Base-by-base conservation (phyloP, 2,329 filamentous ascomycete species). In the Neofusicoccum kwambonambiense region DNA sequence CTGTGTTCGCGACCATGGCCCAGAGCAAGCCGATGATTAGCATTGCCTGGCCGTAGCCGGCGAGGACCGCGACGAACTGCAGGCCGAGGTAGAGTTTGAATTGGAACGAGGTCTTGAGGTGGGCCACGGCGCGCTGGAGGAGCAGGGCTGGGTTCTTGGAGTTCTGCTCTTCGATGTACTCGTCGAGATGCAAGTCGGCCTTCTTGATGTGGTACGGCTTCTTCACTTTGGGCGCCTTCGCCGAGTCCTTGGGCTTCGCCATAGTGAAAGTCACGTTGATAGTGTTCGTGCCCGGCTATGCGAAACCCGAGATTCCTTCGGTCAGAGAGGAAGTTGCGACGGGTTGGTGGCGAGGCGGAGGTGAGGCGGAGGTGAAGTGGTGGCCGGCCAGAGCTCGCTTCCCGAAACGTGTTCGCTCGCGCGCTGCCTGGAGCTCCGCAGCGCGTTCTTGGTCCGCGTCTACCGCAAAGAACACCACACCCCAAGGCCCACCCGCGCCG, bases 1-100 rank as follows among this genome's bases (percentile, higher is more conserved):
- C 68, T 8, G 73, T 75, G 51, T 74, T 75, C n/a, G 67, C 70
- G 66, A 71, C 68, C 68, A 72, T 72, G 68, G 74, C 74, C 73
- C 73, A 75, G 35, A 75, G 57, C 47, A 75, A 67, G 27, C 73
- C 73, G 47, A 74, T 68, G 45, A 70, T 71, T 6, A 74, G 65
- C 64, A 73, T 71, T 31, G 69, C 67, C 68, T 72, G 73, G 2
- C 73, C 73, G 47, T 70, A 70, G 45, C 72, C 70, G 47, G 65
- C 64, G 62, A 66, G 47, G 31, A 66, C 70, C 44, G 72, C 69
- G 22, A 69, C 17, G 64, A 64, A 51, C 63, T 74, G 72, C 42
- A 75, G 65, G n/a, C 67, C 45, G 3, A 74, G 50, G 64, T 74
- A 74, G 13, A 69, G 44, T 61, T 72, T 70, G 63, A 75, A 74